A percentile compares a stretch with the other conserved stretches of the same genome.
phyloP scores from a whole-genome alignment of 1,139 yeast species.

The Hemisphaericaspora lyxosophila region DNA sequence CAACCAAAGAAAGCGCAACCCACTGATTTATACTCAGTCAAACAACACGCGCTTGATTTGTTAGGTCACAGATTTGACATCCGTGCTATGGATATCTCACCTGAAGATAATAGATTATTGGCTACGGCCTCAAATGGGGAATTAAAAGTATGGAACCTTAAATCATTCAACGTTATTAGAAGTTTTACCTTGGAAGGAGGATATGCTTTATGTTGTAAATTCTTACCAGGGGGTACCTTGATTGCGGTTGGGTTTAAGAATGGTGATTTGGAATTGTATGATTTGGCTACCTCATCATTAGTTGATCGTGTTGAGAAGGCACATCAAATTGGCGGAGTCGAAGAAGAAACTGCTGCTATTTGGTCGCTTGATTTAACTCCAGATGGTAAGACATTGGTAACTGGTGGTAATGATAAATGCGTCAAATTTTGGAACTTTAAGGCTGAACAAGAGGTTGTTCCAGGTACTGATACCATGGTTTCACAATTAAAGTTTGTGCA shows the following conservation, averaged over 20 bases:
- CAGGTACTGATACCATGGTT: constrained; percentile 61
- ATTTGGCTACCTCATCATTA: constrained; percentile 77
- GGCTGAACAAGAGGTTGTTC: constrained; percentile 63
- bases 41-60: constrained; percentile 60
- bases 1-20: constrained; percentile 47
- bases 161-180: constrained; percentile 72
- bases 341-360: constrained; percentile 65
- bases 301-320: constrained; percentile 73
- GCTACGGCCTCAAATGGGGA: constrained; percentile 92
- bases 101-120: constrained; percentile 76
- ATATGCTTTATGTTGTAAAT: constrained; percentile 76
- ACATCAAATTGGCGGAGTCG: constrained; percentile 41
- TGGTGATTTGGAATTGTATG: constrained; percentile 83
- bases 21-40: constrained; percentile 30
- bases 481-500: constrained; percentile 64
- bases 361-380: constrained; percentile 89
- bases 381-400: constrained; percentile 81
- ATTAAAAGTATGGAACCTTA: constrained; percentile 84
- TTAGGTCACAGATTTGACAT: constrained; percentile 90
- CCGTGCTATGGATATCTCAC: constrained; percentile 77
- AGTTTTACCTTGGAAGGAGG: constrained; percentile 76
- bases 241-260: constrained; percentile 88
- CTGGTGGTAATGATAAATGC: constrained; percentile 92
- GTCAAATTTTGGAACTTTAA: constrained; percentile 88
- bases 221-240: constrained; percentile 88